Conservation (phyloP, 345 rosid species). For the Citrus trifoliata region DNA sequence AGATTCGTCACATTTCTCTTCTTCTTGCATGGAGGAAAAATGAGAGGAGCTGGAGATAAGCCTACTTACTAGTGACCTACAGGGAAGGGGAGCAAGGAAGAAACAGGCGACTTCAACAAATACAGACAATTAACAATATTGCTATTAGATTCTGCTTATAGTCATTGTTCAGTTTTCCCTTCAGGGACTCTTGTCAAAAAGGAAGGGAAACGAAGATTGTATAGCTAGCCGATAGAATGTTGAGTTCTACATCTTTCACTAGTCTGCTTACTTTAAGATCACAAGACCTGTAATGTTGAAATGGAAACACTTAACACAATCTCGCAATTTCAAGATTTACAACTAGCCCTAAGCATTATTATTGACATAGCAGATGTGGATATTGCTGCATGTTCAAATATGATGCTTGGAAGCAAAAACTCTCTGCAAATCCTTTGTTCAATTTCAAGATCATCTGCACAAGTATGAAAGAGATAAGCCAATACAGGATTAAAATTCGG, state of each 20-base stretch:
- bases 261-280: neutral
- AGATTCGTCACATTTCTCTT: neutral
- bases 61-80: neutral
- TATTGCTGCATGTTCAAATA: constrained; percentile 13
- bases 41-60: neutral
- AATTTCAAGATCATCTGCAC: constrained; percentile 31
- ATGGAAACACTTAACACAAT: constrained; percentile 5
- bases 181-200: neutral
- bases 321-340: constrained; percentile 30
- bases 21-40: neutral
- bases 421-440: constrained; percentile 7
- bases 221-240: neutral
- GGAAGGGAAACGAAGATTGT: neutral
- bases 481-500: neutral
- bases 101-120: neutral
- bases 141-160: neutral
- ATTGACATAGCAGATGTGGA: constrained; percentile 19
- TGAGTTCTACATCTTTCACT: constrained; percentile 12
- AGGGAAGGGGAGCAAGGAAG: too few relatives aligned
- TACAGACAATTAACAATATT: neutral
- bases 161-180: neutral
- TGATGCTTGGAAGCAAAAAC: neutral
- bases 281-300: constrained; percentile 10
- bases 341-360: constrained; percentile 32
- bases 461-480: constrained; percentile 10